These are phyloP conservation scores for Aquilaria yunnanensis DNA, from an alignment of 345 rosid species.

Conservation along the genomic window DNA sequence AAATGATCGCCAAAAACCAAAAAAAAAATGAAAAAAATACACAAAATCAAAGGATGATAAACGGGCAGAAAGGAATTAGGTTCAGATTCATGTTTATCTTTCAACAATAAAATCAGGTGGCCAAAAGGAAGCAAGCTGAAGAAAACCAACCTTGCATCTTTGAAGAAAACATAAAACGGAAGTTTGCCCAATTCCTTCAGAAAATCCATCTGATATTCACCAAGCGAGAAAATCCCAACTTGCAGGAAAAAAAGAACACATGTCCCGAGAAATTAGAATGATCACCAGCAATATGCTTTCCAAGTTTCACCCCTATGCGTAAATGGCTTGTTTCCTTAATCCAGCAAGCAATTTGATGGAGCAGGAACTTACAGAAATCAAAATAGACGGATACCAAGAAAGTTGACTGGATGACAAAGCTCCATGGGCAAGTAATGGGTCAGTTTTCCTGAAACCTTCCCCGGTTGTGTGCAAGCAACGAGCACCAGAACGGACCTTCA, in stretches of 20 bases:
- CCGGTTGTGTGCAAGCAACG: too few relatives aligned
- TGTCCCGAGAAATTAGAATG: background rate
- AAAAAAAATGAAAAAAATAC: constrained; percentile 3
- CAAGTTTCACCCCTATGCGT: background rate
- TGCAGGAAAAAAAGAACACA: background rate
- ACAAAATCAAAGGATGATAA: background rate
- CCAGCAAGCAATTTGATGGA: background rate
- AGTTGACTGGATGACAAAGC: background rate
- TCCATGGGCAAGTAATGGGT: background rate
- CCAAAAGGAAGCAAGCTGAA: constrained; percentile 1
- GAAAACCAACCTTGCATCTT: constrained; percentile 26
- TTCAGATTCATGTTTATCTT: background rate
- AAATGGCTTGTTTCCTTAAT: background rate
- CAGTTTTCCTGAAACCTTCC: background rate
- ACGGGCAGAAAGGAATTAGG: background rate
- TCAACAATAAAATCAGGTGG: background rate
- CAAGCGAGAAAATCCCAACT: background rate
- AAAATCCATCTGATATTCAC: background rate
- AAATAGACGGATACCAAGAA: background rate
- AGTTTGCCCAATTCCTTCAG: constrained; percentile 17
- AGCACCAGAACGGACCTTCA: too few relatives aligned
- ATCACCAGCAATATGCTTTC: background rate
- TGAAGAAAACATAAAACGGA: constrained; percentile 30
- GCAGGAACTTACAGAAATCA: constrained; percentile 6
- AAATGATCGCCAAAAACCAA: background rate